A percentile compares a stretch with the other conserved stretches of the same genome.
Evolutionary conservation across 2,329 filamentous ascomycete genomes (phyloP).

Genomic region (Talaromyces amestolkiae): DNA sequence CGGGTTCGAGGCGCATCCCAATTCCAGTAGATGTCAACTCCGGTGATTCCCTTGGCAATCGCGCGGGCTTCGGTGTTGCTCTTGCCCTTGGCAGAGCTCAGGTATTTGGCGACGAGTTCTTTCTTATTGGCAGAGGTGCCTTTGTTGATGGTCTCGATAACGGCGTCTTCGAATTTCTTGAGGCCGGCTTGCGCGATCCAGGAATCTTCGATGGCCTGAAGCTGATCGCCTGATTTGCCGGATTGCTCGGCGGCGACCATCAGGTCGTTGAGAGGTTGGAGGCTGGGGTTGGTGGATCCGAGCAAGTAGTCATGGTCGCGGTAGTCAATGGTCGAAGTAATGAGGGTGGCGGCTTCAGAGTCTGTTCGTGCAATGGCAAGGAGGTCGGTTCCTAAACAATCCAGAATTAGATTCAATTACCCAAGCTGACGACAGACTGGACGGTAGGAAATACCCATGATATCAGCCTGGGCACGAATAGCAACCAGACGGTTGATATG

Average conservation of each 20-base stretch:
- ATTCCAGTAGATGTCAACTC: slow-evolving; percentile 82
- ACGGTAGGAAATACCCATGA: slow-evolving; percentile 67
- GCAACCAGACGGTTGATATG: slow-evolving; percentile 97
- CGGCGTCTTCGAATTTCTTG: slow-evolving; percentile 87
- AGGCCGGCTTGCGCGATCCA: slow-evolving; percentile 79
- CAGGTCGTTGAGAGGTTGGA: slow-evolving; percentile 83
- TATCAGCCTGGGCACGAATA: slow-evolving; percentile 95
- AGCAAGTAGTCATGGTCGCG: slow-evolving; percentile 94
- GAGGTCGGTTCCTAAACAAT: slow-evolving; percentile 65
- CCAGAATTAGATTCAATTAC: not conserved
- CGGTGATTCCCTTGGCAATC: slow-evolving; percentile 73
- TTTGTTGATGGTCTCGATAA: slow-evolving; percentile 74
- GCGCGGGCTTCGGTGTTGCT: slow-evolving; percentile 77
- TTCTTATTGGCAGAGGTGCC: slow-evolving; percentile 65
- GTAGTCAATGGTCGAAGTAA: slow-evolving; percentile 92
- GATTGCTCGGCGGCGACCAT: slow-evolving; percentile 81
- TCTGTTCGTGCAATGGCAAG: slow-evolving; percentile 91
- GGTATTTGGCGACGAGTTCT: slow-evolving; percentile 65
- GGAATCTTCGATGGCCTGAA: slow-evolving; percentile 88
- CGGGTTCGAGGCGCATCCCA: slow-evolving; percentile 92
- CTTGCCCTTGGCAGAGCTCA: slow-evolving; percentile 71
- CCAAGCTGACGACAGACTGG: no score
- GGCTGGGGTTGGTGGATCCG: slow-evolving; percentile 78
- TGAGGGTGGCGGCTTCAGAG: slow-evolving; percentile 94
- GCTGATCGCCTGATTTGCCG: slow-evolving; percentile 74